Evolutionary conservation across 2,329 filamentous ascomycete species (phyloP).

Genomic region (Aspergillus unguis): DNA sequence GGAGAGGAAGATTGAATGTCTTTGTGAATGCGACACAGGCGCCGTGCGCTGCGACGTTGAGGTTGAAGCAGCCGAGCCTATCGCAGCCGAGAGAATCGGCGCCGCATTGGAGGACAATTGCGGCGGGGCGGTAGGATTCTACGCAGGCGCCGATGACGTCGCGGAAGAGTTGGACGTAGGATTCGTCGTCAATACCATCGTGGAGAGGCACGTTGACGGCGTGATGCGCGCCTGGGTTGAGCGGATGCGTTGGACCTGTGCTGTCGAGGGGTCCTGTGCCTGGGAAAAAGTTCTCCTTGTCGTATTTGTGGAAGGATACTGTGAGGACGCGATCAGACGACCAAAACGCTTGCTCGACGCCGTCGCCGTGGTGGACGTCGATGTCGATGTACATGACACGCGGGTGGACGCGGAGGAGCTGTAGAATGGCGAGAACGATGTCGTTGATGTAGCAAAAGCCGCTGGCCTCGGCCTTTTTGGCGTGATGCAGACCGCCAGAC

Average conservation of each 20-base stretch:
- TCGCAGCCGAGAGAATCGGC: conserved; percentile 94
- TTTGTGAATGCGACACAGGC: conserved; percentile 90
- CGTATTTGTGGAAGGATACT: conserved; percentile 95
- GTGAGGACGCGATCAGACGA: conserved; percentile 88
- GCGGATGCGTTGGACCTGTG: conserved; percentile 76
- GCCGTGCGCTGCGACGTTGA: conserved; percentile 92
- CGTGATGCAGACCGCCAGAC: conserved; percentile 94
- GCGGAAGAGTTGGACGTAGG: conserved; percentile 83
- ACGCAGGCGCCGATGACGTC: conserved; percentile 74
- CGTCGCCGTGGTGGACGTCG: conserved; percentile 87
- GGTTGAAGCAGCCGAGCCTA: conserved; percentile 89
- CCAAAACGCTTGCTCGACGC: conserved; percentile 87
- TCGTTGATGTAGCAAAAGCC: conserved; percentile 99
- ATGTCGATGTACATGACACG: conserved; percentile 94
- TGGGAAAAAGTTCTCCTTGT: conserved; percentile 79
- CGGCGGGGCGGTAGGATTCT: conserved; percentile 78
- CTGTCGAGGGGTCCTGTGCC: conserved; percentile 84
- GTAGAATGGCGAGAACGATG: conserved; percentile 88
- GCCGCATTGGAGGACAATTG: conserved; percentile 92
- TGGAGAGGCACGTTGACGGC: conserved; percentile 85
- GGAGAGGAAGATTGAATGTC: conserved; percentile 70
- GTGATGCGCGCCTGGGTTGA: conserved; percentile 85
- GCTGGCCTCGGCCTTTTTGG: conserved; percentile 87
- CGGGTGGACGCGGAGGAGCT: conserved; percentile 75
- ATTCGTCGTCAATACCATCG: conserved; percentile 85